These are phyloP conservation scores for Iberis pinnata DNA, from an alignment of 345 rosid genomes.

Conservation along the genomic window DNA sequence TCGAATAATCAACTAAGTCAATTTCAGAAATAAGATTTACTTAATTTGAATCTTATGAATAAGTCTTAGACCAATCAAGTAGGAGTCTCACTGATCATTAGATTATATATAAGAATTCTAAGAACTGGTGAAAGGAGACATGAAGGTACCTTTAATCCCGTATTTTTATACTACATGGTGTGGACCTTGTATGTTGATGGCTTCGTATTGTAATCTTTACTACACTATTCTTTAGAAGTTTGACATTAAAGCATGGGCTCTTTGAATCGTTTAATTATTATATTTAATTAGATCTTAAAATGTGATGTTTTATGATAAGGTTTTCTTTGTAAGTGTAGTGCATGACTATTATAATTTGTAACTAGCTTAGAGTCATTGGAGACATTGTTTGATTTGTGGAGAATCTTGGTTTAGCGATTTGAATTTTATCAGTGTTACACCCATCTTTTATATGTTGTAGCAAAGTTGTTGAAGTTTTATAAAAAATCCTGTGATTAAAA, in stretches of 20 bases:
- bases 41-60: neutral
- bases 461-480: too few relatives aligned
- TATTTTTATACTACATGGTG: slow-evolving; percentile 98
- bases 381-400: neutral
- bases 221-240: neutral
- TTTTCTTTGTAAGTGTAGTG: too few relatives aligned
- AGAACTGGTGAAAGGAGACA: slow-evolving; percentile 74
- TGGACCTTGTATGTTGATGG: slow-evolving; percentile 93
- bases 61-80: too few relatives aligned
- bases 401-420: neutral
- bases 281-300: too few relatives aligned
- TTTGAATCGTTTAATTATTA: neutral
- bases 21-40: neutral
- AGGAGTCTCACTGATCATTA: slow-evolving; percentile 26
- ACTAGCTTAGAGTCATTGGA: neutral
- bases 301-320: neutral
- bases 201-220: slow-evolving; percentile 9
- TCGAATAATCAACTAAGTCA: too few relatives aligned
- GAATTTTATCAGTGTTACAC: neutral
- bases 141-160: slow-evolving; percentile 62
- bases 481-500: too few relatives aligned
- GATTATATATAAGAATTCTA: slow-evolving; percentile 73
- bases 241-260: neutral
- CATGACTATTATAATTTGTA: neutral
- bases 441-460: neutral